Conservation (phyloP, 768 basidiomycete species). For the Collybia nuda region DNA sequence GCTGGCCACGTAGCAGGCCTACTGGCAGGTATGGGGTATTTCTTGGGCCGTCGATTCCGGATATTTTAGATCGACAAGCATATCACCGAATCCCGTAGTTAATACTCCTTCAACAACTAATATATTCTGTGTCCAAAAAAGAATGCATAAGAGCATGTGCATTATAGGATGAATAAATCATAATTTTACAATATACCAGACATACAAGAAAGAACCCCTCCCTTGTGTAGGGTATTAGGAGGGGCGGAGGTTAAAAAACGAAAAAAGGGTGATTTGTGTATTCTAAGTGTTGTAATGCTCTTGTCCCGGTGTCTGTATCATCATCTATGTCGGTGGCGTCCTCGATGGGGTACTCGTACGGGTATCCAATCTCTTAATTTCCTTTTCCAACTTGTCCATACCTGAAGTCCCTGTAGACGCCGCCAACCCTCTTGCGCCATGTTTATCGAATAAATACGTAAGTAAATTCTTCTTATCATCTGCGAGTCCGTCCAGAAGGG, state of each 20-base stretch:
- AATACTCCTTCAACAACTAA: too few species aligned
- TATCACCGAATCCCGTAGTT: not conserved
- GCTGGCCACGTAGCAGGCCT: slow-evolving; percentile 73
- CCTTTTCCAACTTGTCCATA: slow-evolving; percentile 73
- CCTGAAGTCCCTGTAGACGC: slow-evolving; percentile 40
- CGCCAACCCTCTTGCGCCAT: slow-evolving; percentile 61
- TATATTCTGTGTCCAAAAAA: too few species aligned
- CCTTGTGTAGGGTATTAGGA: not conserved
- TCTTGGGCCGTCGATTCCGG: slow-evolving; percentile 35
- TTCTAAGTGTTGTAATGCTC: too few species aligned
- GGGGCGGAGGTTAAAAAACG: not conserved
- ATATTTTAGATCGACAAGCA: slow-evolving; percentile 17
- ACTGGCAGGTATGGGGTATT: slow-evolving; percentile 60
- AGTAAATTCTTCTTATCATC: slow-evolving; percentile 90
- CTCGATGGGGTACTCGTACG: slow-evolving; percentile 74
- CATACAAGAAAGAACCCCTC: too few species aligned
- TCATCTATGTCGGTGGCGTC: not conserved
- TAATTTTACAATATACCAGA: too few species aligned
- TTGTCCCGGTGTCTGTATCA: too few species aligned
- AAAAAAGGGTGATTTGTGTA: not conserved
- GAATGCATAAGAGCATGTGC: not conserved
- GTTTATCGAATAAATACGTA: slow-evolving; percentile 88
- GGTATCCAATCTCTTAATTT: slow-evolving; percentile 78
- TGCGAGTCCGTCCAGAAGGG: slow-evolving; percentile 77
- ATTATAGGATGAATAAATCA: not conserved